Conservation (phyloP, 345 rosid genomes). For the Melastoma malabathricum region DNA sequence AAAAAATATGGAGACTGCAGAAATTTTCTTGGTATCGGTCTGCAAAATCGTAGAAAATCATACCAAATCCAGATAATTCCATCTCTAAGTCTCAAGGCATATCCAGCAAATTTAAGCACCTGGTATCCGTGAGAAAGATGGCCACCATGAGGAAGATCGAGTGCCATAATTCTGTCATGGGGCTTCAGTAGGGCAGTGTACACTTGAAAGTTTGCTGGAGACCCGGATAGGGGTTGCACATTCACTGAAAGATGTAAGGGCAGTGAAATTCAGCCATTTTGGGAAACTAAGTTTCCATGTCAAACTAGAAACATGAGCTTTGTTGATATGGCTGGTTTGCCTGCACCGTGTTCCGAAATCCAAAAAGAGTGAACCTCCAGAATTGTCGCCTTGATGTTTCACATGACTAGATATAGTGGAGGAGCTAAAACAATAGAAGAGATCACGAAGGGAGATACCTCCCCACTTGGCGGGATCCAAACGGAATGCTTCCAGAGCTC, state of each 20-base stretch:
- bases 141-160: slow-evolving; percentile 99
- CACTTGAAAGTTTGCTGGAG: slow-evolving; percentile 94
- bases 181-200: slow-evolving; percentile 88
- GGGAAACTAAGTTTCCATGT: no score
- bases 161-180: slow-evolving; percentile 99
- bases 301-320: no score
- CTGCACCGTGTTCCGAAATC: no score
- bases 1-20: slow-evolving; percentile 96
- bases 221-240: slow-evolving; percentile 93
- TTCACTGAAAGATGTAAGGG: slow-evolving; percentile 46
- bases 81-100: no score
- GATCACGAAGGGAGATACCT: slow-evolving; percentile 33
- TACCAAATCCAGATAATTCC: slow-evolving; percentile 1
- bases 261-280: no score
- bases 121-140: slow-evolving; percentile 99
- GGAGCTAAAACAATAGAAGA: not conserved
- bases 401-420: no score
- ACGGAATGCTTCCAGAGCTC: slow-evolving; percentile 86
- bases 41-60: slow-evolving; percentile 24
- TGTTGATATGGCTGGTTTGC: no score
- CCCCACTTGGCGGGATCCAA: slow-evolving; percentile 99
- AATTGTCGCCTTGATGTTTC: not conserved
- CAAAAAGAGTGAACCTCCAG: not conserved
- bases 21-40: slow-evolving; percentile 97
- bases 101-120: slow-evolving; percentile 26